Evolutionary conservation across 1,284 basidiomycete genomes (phyloP).

Genomic region (Porodaedalea pini): DNA sequence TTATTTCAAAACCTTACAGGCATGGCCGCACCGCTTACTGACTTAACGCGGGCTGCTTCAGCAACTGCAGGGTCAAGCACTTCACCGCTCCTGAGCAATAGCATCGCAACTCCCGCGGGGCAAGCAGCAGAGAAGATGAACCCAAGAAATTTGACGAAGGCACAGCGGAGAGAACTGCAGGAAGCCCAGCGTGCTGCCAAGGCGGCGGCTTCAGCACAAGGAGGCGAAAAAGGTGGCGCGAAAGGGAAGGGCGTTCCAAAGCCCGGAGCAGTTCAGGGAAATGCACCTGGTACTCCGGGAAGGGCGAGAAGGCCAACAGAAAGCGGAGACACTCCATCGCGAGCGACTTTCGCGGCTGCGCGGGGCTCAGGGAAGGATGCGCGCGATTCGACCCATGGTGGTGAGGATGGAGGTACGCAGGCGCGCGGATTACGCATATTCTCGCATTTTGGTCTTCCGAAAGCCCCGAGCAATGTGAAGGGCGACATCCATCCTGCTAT

Average conservation of each 20-base stretch:
- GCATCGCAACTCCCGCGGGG: conserved; percentile 26
- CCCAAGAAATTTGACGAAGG: conserved; percentile 73
- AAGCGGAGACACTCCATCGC: conserved; percentile 20
- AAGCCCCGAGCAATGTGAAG: conserved; percentile 48
- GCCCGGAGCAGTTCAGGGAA: background rate
- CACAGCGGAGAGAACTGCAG: conserved; percentile 75
- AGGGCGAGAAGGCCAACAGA: conserved; percentile 10
- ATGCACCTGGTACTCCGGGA: background rate
- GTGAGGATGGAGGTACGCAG: conserved; percentile 34
- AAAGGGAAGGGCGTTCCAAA: conserved; percentile 18
- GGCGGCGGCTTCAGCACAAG: conserved; percentile 31
- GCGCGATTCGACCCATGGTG: conserved; percentile 25
- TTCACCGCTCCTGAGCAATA: conserved; percentile 30
- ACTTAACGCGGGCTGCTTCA: background rate
- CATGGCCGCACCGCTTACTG: conserved; percentile 8
- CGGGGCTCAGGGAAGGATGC: conserved; percentile 18
- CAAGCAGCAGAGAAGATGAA: conserved; percentile 41
- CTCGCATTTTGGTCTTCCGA: conserved; percentile 76
- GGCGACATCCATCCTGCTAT: conserved; percentile 84
- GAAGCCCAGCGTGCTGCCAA: conserved; percentile 79
- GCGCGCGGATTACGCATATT: conserved; percentile 68
- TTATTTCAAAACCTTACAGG: background rate
- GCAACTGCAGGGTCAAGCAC: background rate
- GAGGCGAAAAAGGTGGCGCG: conserved; percentile 21
- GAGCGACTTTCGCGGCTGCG: background rate